Base-by-base conservation (phyloP, 257 asterid species). In the Pogostemon cablin region DNA sequence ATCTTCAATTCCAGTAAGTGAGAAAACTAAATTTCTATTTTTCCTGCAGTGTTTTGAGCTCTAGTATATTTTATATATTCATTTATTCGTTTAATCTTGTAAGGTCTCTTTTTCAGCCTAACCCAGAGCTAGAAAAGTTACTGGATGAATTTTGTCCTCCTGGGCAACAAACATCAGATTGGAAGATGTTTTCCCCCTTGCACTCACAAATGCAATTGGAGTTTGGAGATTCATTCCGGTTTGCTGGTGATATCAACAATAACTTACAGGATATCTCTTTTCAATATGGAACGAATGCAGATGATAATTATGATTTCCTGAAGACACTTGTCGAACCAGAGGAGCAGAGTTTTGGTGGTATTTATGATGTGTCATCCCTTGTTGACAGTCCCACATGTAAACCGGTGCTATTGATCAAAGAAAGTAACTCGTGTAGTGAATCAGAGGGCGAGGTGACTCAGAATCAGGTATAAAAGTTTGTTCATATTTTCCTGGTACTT, bases 201-300 rank as follows among this genome's bases (percentile, higher is more conserved):
- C 89, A 84, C 61, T 80, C 91, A 3, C 96, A 87, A 79, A 80
- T 91, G 84, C 96, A 82, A 73, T 70, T 62, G 11, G 92, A 84
- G 80, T 77, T 85, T 65, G 98, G 89, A 64, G 79, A 87, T 53
- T 72, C 84, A 3, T 79, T 44, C 80, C 55, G 76, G 5, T 75
- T 80, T 43, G 7, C 79, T 11, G 68, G 68, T 75, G 85, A 83
- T 66, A 47, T 75, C 25, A 57, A 42, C 71, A 67, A 53, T 55
- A 49, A 53, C 60, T 84, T 72, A 47, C 75, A 71, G 9, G 71
- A 12, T 57, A 10, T 68, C 68, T 87, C 81, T 12, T 72, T 72
- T 65, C 95, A 83, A 7, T 80, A 78, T 78, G 97, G 84, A 74
- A 82, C 96, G 20, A 81, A 86, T 78, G 67, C 63, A 53, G 93